Evolutionary conservation across 2,329 filamentous ascomycete genomes (phyloP).

Genomic region (Bisporella sp.): DNA sequence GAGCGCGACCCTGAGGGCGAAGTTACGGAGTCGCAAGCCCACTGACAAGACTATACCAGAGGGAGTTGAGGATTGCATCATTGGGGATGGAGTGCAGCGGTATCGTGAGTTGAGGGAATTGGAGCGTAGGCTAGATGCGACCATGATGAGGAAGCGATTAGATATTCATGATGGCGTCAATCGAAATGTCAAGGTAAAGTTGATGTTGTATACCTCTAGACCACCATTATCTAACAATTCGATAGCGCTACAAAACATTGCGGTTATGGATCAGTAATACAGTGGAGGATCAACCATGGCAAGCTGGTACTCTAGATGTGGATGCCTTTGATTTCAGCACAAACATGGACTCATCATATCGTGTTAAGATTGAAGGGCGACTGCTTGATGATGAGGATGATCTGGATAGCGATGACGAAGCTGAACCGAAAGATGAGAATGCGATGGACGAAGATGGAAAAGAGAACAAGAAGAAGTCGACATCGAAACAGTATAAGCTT

Average conservation of each 20-base stretch:
- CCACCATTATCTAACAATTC: constrained; percentile 8
- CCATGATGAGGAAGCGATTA: constrained; percentile 88
- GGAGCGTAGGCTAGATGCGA: constrained; percentile 82
- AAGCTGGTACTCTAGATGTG: constrained; percentile 59
- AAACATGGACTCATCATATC: constrained; percentile 71
- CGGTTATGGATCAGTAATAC: constrained; percentile 95
- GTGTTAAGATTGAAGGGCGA: constrained; percentile 85
- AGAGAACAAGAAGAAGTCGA: constrained; percentile 31
- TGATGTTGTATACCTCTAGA: constrained; percentile 11
- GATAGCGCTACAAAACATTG: constrained; percentile 70
- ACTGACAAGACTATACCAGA: constrained; percentile 95
- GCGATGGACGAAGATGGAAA: constrained; percentile 50
- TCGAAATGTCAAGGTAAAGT: constrained; percentile 69
- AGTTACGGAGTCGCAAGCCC: constrained; percentile 79
- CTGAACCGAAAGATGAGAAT: constrained; percentile 39
- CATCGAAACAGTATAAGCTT: constrained; percentile 47
- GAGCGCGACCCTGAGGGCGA: constrained; percentile 58
- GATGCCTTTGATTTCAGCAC: constrained; percentile 78
- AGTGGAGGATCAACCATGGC: constrained; percentile 91
- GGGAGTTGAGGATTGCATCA: constrained; percentile 73
- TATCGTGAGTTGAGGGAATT: constrained; percentile 82
- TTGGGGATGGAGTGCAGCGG: constrained; percentile 73
- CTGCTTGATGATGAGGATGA: constrained; percentile 62
- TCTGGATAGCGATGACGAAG: constrained; percentile 40
- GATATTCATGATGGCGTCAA: constrained; percentile 80